Conservation (phyloP, 2,329 filamentous ascomycete species). For the Teratosphaeriaceae sp. region DNA sequence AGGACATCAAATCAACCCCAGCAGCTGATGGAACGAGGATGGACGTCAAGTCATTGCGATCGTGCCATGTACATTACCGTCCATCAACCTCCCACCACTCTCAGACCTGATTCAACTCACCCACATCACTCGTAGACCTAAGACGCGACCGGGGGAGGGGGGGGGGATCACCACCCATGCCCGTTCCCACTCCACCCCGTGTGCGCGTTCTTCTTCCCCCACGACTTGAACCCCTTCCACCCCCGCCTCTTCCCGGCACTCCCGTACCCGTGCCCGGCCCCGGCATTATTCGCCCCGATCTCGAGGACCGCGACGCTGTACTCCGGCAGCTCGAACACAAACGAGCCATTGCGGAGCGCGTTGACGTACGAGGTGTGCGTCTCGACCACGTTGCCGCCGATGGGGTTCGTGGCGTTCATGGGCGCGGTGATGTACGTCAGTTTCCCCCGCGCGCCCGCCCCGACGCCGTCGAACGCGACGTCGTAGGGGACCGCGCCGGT, state of each 20-base stretch:
- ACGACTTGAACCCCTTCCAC: slow-evolving; percentile 13
- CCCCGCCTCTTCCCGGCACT: slow-evolving; percentile 7
- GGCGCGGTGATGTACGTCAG: slow-evolving; percentile 39
- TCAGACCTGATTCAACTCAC: too few relatives aligned
- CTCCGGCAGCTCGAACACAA: slow-evolving; percentile 48
- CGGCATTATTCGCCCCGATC: slow-evolving; percentile 7
- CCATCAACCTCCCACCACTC: too few relatives aligned
- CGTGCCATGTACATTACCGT: too few relatives aligned
- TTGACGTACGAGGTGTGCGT: slow-evolving; percentile 33
- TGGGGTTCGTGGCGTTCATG: slow-evolving; percentile 23
- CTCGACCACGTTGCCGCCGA: slow-evolving; percentile 45
- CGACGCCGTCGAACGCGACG: slow-evolving; percentile 32
- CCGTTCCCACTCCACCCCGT: background rate
- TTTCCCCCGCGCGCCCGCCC: slow-evolving; percentile 26
- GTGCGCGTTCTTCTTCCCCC: slow-evolving; percentile 5
- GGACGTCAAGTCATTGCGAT: too few relatives aligned
- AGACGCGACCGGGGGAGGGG: too few relatives aligned
- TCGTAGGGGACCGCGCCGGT: slow-evolving; percentile 32
- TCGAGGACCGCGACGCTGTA: slow-evolving; percentile 53
- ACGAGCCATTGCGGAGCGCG: slow-evolving; percentile 42
- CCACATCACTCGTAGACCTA: too few relatives aligned
- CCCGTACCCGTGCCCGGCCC: slow-evolving; percentile 8
- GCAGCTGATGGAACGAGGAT: too few relatives aligned
- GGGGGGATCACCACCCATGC: background rate
- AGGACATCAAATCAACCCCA: too few relatives aligned